Conservation (phyloP, 345 rosid genomes). For the Theobroma cacao region DNA sequence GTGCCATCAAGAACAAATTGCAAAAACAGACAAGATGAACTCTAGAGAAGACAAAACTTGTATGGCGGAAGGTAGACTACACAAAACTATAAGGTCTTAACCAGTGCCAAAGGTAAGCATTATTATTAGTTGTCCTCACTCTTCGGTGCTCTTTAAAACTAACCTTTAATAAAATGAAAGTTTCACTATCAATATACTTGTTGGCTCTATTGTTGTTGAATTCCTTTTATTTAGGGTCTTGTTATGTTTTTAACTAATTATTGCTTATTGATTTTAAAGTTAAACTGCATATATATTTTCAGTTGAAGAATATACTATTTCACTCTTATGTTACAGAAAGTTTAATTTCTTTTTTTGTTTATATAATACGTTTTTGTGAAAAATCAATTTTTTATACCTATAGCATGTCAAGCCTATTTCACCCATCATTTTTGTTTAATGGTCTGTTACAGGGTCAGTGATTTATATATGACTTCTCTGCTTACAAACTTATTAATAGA, state of each 20-base stretch:
- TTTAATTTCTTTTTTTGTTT: not conserved
- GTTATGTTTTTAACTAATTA: not conserved
- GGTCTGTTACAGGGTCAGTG: not conserved
- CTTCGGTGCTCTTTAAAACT: not conserved
- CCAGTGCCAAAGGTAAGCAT: conserved; percentile 35
- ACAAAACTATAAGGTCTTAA: conserved; percentile 22
- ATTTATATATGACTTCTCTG: not conserved
- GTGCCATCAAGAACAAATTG: conserved; percentile 15
- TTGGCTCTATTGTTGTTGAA: not conserved
- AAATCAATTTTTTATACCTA: not conserved
- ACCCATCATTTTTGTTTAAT: not conserved
- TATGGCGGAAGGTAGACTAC: conserved; percentile 16
- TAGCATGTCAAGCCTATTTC: not conserved
- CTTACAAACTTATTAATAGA: not conserved
- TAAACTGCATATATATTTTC: not conserved
- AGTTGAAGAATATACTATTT: not conserved
- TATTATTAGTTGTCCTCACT: not conserved
- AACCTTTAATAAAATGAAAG: not conserved
- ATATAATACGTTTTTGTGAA: not conserved
- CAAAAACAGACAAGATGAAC: conserved; percentile 5
- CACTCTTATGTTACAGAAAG: not conserved
- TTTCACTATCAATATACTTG: not conserved
- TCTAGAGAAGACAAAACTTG: not conserved
- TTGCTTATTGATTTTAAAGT: conserved; percentile 3
- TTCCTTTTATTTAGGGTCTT: not conserved